Conservation (phyloP, 192 early-diverging fungal species). For the Rhizoclosmatium globosum region DNA sequence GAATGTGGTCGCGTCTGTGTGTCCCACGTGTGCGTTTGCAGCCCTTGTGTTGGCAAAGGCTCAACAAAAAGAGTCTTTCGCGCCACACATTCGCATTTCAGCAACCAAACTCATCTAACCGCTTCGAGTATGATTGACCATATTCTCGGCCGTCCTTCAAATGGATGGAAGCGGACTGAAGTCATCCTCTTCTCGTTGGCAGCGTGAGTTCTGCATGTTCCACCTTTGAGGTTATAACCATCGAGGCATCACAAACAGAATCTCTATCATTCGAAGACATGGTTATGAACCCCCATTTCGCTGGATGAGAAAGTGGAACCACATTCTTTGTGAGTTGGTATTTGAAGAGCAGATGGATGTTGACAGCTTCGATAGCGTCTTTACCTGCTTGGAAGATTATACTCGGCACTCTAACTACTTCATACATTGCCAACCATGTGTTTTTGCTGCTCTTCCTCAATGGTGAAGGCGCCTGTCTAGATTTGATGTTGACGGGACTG, state of each 20-base stretch:
- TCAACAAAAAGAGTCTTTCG: no score
- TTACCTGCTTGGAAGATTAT: constrained; percentile 80
- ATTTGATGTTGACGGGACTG: not conserved
- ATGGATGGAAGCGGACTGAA: constrained; percentile 83
- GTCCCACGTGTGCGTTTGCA: no score
- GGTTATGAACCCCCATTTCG: constrained; percentile 33
- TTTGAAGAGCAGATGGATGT: not conserved
- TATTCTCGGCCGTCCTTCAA: constrained; percentile 87
- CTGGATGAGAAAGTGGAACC: constrained; percentile 30
- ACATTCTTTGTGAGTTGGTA: constrained; percentile 33
- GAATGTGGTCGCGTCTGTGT: not conserved
- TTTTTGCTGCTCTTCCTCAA: constrained; percentile 78
- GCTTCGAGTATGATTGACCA: constrained; percentile 83
- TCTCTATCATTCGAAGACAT: constrained; percentile 23
- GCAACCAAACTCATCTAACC: no score
- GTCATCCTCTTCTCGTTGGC: constrained; percentile 66
- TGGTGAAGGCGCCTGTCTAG: constrained; percentile 47
- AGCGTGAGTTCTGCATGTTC: constrained; percentile 41
- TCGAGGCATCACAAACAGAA: not conserved
- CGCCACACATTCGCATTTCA: no score
- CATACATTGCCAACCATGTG: constrained; percentile 75
- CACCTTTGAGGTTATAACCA: no score
- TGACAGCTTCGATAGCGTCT: constrained; percentile 36
- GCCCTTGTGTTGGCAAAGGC: no score
- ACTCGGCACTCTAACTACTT: constrained; percentile 64